Conservation (phyloP, 352 stramenopile genomes). For the Halophytophthora polymorphica region DNA sequence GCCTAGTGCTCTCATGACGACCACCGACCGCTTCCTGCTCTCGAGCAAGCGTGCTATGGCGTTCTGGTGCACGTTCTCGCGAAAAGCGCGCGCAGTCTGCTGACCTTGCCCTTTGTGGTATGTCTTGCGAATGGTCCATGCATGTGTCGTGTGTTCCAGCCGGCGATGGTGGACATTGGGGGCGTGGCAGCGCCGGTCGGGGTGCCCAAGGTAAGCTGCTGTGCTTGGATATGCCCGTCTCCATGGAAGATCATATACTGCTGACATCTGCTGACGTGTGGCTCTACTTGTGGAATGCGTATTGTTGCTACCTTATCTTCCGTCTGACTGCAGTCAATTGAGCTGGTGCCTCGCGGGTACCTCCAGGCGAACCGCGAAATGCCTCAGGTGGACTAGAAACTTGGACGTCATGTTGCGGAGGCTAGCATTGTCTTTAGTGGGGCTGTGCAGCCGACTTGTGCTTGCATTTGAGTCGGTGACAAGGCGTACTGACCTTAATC, state of each 20-base stretch:
- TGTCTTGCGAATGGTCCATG: no score
- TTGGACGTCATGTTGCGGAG: neutral
- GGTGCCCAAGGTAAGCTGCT: conserved; percentile 19
- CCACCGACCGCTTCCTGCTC: no score
- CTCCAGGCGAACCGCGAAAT: conserved; percentile 27
- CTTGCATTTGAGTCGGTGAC: neutral
- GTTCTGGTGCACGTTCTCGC: no score
- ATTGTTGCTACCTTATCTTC: no score
- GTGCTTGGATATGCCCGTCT: neutral
- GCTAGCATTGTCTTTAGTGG: neutral
- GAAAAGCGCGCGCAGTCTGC: no score
- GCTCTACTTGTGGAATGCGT: neutral
- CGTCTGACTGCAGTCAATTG: conserved; percentile 23
- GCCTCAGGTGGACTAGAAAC: conserved; percentile 32
- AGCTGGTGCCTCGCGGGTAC: conserved; percentile 62
- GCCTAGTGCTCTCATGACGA: neutral
- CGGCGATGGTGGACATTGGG: conserved; percentile 55
- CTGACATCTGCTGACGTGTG: neutral
- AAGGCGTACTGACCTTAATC: neutral
- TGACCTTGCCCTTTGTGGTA: no score
- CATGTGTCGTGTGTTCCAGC: neutral
- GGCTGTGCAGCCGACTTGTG: no score
- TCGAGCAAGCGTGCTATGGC: no score
- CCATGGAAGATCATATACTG: no score
- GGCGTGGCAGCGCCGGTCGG: conserved; percentile 43